Evolutionary conservation across 257 asterid species (phyloP).

Genomic region (Craterostigma plantagineum): DNA sequence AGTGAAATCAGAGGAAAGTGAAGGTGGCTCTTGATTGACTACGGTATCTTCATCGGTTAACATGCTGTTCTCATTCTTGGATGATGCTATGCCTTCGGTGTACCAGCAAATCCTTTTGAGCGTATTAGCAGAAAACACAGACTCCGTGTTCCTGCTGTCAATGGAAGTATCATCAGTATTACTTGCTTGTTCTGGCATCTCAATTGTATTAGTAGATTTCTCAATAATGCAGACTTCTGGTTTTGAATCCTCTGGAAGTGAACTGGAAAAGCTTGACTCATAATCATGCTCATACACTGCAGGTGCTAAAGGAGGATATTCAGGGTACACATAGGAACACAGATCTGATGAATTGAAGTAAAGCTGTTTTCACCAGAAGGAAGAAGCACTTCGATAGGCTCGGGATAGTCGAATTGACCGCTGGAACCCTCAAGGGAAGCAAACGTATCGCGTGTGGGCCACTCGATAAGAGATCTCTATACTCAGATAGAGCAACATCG

Average conservation of each 20-base stretch:
- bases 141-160: no score
- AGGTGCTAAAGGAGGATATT: constrained; percentile 17
- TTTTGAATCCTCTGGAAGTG: constrained; percentile 14
- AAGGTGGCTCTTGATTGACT: constrained; percentile 18
- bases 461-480: no score
- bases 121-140: no score
- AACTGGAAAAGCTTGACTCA: constrained; percentile 10
- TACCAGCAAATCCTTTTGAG: no score
- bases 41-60: constrained; percentile 9
- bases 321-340: constrained; percentile 12
- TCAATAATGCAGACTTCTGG: constrained; percentile 10
- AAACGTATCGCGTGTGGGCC: no score
- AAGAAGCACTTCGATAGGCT: constrained; percentile 11
- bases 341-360: constrained; percentile 14
- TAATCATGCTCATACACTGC: constrained; percentile 8
- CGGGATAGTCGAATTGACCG: constrained; percentile 15
- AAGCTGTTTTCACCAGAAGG: constrained; percentile 13
- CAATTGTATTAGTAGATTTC: constrained; percentile 13
- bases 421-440: no score
- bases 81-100: no score
- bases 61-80: no score
- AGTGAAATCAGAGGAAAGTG: constrained; percentile 10
- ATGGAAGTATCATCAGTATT: constrained; percentile 9
- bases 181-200: constrained; percentile 14
- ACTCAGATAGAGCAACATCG: no score